Percentiles rank a stretch among this genome's conserved stretches.
Evolutionary conservation across 345 rosid genomes (phyloP).

Genomic region (Adansonia digitata): DNA sequence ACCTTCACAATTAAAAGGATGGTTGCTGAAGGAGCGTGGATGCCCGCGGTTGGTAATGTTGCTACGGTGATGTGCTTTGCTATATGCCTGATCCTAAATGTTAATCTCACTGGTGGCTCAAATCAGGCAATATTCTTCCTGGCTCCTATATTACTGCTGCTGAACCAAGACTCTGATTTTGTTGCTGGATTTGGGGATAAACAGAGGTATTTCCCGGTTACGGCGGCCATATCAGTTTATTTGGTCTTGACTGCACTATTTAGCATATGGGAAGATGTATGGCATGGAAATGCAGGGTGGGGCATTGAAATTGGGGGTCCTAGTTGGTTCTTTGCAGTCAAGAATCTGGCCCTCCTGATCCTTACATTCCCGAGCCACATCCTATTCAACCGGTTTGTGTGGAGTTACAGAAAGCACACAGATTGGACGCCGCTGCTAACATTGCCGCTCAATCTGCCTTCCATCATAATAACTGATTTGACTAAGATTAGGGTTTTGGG

Average conservation of each 20-base stretch:
- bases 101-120: conserved; percentile 82
- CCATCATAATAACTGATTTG: conserved; percentile 79
- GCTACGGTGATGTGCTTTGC: conserved; percentile 96
- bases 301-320: conserved; percentile 87
- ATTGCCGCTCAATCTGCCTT: conserved; percentile 83
- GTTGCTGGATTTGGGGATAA: conserved; percentile 96
- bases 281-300: conserved; percentile 93
- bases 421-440: conserved; percentile 68
- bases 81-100: conserved; percentile 83
- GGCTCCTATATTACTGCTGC: conserved; percentile 89
- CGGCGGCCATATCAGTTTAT: conserved; percentile 63
- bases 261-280: conserved; percentile 77
- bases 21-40: conserved; percentile 98
- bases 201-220: conserved; percentile 96
- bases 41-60: conserved; percentile 95
- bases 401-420: conserved; percentile 71
- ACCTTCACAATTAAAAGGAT: conserved; percentile 83
- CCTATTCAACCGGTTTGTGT: conserved; percentile 79
- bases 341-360: conserved; percentile 78
- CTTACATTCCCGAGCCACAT: conserved; percentile 95
- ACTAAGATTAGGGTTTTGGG: conserved; percentile 81
- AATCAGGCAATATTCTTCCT: conserved; percentile 93
- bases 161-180: conserved; percentile 97
- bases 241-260: conserved; percentile 65
- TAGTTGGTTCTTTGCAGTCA: conserved; percentile 89